Base-by-base conservation (phyloP, 148 eudicot genomes). In the Rhododendron simsii region DNA sequence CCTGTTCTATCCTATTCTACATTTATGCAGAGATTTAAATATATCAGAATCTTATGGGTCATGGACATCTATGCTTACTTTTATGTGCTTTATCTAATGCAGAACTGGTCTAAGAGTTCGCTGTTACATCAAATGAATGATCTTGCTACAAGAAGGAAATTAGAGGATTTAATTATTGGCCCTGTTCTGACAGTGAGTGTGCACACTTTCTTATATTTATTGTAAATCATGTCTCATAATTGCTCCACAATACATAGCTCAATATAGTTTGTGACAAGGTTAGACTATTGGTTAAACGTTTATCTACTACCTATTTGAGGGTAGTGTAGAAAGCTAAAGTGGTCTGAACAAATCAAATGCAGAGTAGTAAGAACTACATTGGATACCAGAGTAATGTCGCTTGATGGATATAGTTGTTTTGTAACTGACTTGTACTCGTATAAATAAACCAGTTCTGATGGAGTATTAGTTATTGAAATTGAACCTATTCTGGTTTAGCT, bases 21-120 rank as follows among this genome's bases (percentile, higher is more conserved):
- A 3, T 1, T 59, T 44, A 5, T 18, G 3, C n/a, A 48, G 30
- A 2, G 48, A 45, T 79, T 39, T 12, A 30, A n/a, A 2, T 1
- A 3, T 47, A 23, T 23, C 21, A 21, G 48, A 51, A 48, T 74
- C 47, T 86, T 73, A 3, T 82, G 71, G n/a, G n/a, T n/a, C n/a
- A n/a, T n/a, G 47, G 18, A 15, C 55, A 81, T 86, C 35, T 61
- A 7, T 15, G 18, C 26, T 35, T 35, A 51, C 61, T 74, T 73
- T 57, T 45, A 48, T 16, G 26, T 81, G 26, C 55, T 61, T 41
- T 39, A 20, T 82, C 63, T 76, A 45, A 50, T 88, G 90, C 93
- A 97, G 98, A 97, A 97, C 78, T 97, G 99, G 99, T 80, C 92
- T 23, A 86, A 87, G 89, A 94, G 91, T 87, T 91, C 98, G 71